These are phyloP conservation scores for Haplosporangium sp. DNA, from an alignment of 371 early-diverging fungal genomes.

Conservation along the genomic window DNA sequence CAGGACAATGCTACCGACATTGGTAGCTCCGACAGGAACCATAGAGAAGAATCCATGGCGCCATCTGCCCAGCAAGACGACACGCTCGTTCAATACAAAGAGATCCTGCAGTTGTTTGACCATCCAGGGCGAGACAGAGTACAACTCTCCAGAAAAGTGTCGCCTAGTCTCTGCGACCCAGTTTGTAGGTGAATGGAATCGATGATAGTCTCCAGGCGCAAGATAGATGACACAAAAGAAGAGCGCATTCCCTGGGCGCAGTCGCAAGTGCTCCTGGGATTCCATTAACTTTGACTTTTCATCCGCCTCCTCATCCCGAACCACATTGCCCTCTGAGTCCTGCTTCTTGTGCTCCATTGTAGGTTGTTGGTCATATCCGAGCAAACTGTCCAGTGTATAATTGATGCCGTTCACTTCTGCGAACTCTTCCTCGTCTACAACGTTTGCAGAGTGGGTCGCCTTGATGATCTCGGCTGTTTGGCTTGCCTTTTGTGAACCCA, in stretches of 20 bases:
- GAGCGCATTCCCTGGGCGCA: conserved; percentile 77
- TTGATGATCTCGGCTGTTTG: conserved; percentile 58
- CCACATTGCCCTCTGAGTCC: conserved; percentile 44
- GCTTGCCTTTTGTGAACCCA: conserved; percentile 70
- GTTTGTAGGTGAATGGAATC: conserved; percentile 97
- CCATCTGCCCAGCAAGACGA: conserved; percentile 93
- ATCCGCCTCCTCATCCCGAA: conserved; percentile 35
- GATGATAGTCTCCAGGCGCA: conserved; percentile 98
- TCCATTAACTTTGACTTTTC: conserved; percentile 19
- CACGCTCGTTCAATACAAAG: conserved; percentile 96
- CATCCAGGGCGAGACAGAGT: conserved; percentile 93
- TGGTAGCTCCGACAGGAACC: conserved; percentile 98
- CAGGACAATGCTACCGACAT: conserved; percentile 94
- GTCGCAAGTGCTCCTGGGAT: conserved; percentile 43
- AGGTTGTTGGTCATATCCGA: conserved; percentile 64
- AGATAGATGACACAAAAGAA: conserved; percentile 94
- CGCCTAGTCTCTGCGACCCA: conserved; percentile 89
- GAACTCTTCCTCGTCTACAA: conserved; percentile 79
- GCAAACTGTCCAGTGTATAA: conserved; percentile 87
- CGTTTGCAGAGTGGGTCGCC: conserved; percentile 60
- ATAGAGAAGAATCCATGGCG: conserved; percentile 93
- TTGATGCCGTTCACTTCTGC: conserved; percentile 92
- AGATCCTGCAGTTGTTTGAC: conserved; percentile 83
- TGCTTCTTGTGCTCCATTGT: conserved; percentile 51
- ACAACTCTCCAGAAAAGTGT: conserved; percentile 94